Evolutionary conservation across 1,284 basidiomycete species (phyloP).

Genomic region (Meira miltonrushii): DNA sequence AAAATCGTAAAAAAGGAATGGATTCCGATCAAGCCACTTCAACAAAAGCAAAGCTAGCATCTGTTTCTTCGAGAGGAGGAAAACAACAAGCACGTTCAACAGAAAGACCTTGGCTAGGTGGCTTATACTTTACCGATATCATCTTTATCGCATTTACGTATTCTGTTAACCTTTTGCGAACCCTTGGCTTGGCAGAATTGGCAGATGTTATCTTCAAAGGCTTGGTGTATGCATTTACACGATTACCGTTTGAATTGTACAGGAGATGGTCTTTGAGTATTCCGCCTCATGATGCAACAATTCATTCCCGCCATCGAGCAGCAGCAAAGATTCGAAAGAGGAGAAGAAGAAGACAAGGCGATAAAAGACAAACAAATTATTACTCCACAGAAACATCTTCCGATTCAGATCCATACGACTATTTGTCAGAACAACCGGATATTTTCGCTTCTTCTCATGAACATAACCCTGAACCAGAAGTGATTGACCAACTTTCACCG

Average conservation of each 20-base stretch:
- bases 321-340: no score
- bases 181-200: slow-evolving; percentile 42
- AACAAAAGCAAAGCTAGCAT: neutral
- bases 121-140: slow-evolving; percentile 46
- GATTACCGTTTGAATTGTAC: slow-evolving; percentile 7
- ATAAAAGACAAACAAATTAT: neutral
- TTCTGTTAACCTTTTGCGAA: slow-evolving; percentile 37
- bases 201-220: slow-evolving; percentile 38
- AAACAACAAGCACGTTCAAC: neutral
- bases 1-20: neutral
- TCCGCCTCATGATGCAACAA: neutral
- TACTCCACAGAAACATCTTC: neutral
- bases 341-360: no score
- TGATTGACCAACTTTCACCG: slow-evolving; percentile 23
- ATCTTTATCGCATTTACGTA: slow-evolving; percentile 42
- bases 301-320: no score
- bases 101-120: slow-evolving; percentile 34
- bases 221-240: slow-evolving; percentile 9
- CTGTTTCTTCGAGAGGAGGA: neutral
- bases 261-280: slow-evolving; percentile 4
- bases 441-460: neutral
- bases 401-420: neutral
- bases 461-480: neutral
- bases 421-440: neutral
- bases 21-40: neutral